Conservation (phyloP, 148 eudicot genomes). For the Bassia scoparia region DNA sequence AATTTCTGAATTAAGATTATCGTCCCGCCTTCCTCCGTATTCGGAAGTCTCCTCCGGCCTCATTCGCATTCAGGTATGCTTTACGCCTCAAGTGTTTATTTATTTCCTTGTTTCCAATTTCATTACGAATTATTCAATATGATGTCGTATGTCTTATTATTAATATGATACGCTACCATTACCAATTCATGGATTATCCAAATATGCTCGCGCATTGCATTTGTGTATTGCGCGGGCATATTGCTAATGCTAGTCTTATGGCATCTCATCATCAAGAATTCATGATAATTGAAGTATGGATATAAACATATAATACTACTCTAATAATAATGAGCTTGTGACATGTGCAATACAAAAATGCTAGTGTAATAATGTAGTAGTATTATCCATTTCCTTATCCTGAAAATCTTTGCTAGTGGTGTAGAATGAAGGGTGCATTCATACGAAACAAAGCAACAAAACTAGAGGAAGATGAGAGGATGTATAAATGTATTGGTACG, state of each 20-base stretch:
- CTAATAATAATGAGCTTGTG: too few relatives aligned
- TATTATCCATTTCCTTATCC: slow-evolving; percentile 25
- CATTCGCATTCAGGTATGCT: slow-evolving; percentile 74
- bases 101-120: background rate
- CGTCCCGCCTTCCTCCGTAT: slow-evolving; percentile 39
- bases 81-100: background rate
- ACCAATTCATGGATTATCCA: too few relatives aligned
- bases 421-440: background rate
- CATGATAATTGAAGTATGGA: too few relatives aligned
- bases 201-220: too few relatives aligned
- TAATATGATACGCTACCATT: too few relatives aligned
- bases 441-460: too few relatives aligned
- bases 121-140: background rate
- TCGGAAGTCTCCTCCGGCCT: slow-evolving; percentile 57
- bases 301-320: too few relatives aligned
- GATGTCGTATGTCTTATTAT: too few relatives aligned
- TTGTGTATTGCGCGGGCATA: too few relatives aligned
- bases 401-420: background rate
- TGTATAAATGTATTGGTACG: background rate
- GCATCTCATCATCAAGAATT: too few relatives aligned
- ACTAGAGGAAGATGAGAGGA: background rate
- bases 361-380: background rate
- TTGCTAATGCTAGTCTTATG: too few relatives aligned
- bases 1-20: slow-evolving; percentile 43
- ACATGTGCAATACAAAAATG: background rate